phyloP scores from a whole-genome alignment of 2,329 filamentous ascomycete genomes.

The Aspergillus pseudoviridinutans region DNA sequence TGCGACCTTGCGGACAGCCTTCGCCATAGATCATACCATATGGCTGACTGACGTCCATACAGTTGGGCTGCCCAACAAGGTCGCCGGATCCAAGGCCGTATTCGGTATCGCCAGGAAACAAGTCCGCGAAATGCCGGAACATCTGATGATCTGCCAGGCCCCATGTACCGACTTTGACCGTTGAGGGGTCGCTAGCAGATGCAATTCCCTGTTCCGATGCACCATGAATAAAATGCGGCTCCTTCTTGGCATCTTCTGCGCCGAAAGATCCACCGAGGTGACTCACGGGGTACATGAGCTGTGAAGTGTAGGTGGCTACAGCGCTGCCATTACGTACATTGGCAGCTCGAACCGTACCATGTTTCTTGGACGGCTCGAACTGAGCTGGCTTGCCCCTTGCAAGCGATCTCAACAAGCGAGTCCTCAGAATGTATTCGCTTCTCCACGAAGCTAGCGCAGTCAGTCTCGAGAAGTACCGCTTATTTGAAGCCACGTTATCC shows the following conservation, averaged over 20 bases:
- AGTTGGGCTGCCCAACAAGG: constrained; percentile 70
- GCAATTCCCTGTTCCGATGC: constrained; percentile 72
- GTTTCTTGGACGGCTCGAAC: constrained; percentile 49
- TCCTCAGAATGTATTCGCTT: constrained; percentile 89
- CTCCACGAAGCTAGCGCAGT: constrained; percentile 87
- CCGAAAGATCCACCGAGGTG: constrained; percentile 76
- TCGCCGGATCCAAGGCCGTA: constrained; percentile 78
- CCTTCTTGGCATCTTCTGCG: constrained; percentile 62
- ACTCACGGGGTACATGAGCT: constrained; percentile 73
- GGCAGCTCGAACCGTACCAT: constrained; percentile 51
- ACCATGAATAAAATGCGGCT: constrained; percentile 78
- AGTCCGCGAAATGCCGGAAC: constrained; percentile 73
- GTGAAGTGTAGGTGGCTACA: constrained; percentile 80
- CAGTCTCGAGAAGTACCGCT: constrained; percentile 75
- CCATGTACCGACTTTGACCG: constrained; percentile 75
- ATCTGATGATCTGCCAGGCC: constrained; percentile 71
- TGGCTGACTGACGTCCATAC: constrained; percentile 84
- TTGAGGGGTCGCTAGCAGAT: constrained; percentile 74
- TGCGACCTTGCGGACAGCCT: constrained; percentile 76
- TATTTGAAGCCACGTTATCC: constrained; percentile 64
- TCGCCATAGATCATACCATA: constrained; percentile 83
- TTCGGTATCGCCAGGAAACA: constrained; percentile 66
- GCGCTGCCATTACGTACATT: constrained; percentile 65
- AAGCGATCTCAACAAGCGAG: constrained; percentile 75
- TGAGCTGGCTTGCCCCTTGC: constrained; percentile 69